These are phyloP conservation scores for Aspergillus proliferans DNA, from an alignment of 2,329 filamentous ascomycete species.

Conservation along the genomic window DNA sequence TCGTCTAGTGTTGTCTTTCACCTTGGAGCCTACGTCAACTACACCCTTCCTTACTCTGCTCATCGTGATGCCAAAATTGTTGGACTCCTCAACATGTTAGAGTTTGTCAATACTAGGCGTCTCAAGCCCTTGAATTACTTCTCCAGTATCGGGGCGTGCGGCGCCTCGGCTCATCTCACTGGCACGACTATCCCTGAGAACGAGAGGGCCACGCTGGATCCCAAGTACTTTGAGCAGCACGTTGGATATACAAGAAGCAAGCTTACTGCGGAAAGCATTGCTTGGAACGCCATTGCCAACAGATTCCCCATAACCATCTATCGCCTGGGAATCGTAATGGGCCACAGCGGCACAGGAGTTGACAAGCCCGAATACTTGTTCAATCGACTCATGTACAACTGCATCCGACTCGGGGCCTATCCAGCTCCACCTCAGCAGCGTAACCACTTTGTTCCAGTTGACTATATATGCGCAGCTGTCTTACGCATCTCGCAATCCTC, in stretches of 20 bases:
- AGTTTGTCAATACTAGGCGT: constrained; percentile 1
- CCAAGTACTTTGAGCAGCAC: constrained; percentile 3
- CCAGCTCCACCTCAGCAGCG: constrained; percentile 7
- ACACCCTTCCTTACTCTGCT: constrained; percentile 3
- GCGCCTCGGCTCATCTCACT: background rate
- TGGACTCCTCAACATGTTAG: constrained; percentile 3
- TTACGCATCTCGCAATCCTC: constrained; percentile 8
- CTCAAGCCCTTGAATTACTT: background rate
- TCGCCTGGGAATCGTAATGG: constrained; percentile 12
- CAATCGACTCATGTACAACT: constrained; percentile 11
- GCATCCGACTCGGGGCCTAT: constrained; percentile 10
- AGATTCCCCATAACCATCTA: constrained; percentile 15
- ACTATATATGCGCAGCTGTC: constrained; percentile 10
- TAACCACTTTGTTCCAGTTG: constrained; percentile 11
- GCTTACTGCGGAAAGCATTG: constrained; percentile 13
- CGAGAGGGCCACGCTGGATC: constrained; percentile 1
- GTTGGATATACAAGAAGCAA: constrained; percentile 17
- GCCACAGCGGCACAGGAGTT: constrained; percentile 11
- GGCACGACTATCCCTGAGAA: constrained; percentile 5
- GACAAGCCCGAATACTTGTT: constrained; percentile 12
- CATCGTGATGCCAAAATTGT: constrained; percentile 6
- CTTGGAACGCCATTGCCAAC: constrained; percentile 10
- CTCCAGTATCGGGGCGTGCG: background rate
- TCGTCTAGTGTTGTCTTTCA: constrained; percentile 9
- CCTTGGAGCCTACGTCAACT: constrained; percentile 8